These are phyloP conservation scores for Puya raimondii DNA, from an alignment of 176 grass and related monocot species.

Conservation along the genomic window DNA sequence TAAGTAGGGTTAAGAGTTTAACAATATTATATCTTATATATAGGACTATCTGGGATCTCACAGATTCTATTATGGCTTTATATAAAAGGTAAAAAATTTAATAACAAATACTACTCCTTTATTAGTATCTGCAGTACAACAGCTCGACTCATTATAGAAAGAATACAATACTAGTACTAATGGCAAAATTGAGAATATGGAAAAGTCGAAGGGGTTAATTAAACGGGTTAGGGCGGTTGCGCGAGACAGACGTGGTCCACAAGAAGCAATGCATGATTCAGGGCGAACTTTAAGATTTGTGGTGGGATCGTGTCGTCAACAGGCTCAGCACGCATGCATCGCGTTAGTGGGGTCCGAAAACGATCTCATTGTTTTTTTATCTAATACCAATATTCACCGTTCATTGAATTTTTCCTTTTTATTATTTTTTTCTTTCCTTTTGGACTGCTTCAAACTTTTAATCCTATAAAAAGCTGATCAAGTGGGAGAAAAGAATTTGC, in stretches of 20 bases:
- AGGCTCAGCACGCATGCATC: neutral
- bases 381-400: neutral
- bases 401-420: neutral
- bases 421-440: neutral
- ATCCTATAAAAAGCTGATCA: neutral
- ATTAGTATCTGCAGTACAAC: too few species aligned
- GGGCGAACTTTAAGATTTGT: neutral
- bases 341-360: neutral
- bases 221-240: neutral
- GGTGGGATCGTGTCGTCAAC: neutral
- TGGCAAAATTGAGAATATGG: neutral
- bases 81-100: too few species aligned
- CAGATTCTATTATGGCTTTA: too few species aligned
- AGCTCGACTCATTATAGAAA: too few species aligned
- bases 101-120: too few species aligned
- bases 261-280: neutral
- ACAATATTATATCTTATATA: too few species aligned
- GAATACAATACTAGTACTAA: neutral
- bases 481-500: neutral
- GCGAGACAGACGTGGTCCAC: neutral
- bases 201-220: neutral
- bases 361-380: neutral
- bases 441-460: neutral
- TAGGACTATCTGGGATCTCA: too few species aligned
- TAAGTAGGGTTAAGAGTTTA: too few species aligned